Evolutionary conservation across 345 rosid genomes (phyloP), one percentile per base, ranked within the genome.

Genomic region (Rubroshorea leprosula): DNA sequence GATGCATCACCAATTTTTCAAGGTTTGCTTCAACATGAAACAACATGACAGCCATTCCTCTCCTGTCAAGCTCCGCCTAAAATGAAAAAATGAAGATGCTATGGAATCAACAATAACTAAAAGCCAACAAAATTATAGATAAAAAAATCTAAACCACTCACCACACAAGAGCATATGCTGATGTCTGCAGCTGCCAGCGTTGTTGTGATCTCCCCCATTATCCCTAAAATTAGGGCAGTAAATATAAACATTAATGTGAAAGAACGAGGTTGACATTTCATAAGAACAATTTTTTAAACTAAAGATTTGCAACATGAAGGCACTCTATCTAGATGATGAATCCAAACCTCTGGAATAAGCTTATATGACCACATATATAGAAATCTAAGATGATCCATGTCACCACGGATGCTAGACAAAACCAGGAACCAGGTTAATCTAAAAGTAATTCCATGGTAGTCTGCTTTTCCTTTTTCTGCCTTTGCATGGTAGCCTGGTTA

Each of bases 1-100:
- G 56, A 52, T 41, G 55, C 62, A 43, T 29, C 83, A 85, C 99
- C 97, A 93, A 71, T 75, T 57, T 65, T 64, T 93, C 96, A 27
- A 68, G 73, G 68, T 68, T 70, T 60, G 83, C 89, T 78, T 93
- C 99, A 3, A 93, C 70, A 49, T 86, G 99, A 76, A 93, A 85
- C 59, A 93, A 62, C 85, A 89, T 84, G 64, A 89, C 94, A 17
- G 94, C 94, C 80, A 93, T 74, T 70, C 96, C 97, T 70, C 86
- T 78, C 67, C 84, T 81, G 63, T 93, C 97, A 66, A 76, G 80
- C 77, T 93, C 99, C 23, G 91, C 87, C 99, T 93, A 63, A 52
- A 38, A 66, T 11, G 6, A 52, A 52, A 66, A n/a, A 31, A 48
- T 22, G 43, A 18, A 72, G 12, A 19, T 46, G 64, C 54, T 22